Evolutionary conservation across 257 asterid genomes (phyloP), one percentile per base, ranked within the genome.

Genomic region (Solanum pinnatisectum): DNA sequence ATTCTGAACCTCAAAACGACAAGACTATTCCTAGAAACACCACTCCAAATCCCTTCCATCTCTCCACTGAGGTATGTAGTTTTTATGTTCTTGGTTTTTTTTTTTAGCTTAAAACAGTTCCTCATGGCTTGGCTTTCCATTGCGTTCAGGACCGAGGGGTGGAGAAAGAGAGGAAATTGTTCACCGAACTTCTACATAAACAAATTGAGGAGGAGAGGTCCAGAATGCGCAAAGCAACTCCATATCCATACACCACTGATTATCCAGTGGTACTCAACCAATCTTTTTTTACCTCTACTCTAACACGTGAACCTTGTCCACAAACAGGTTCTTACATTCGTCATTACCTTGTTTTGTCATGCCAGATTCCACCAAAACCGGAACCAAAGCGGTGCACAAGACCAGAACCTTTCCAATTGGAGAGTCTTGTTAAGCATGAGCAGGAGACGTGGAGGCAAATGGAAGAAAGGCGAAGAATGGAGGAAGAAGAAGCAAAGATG

Each of bases 231-330:
- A 92, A 87, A 91, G 99, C 99, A 81, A 89, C 89, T 88, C 99
- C 99, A n/a, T 97, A 97, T 93, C 99, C 99, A 83, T 97, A 97
- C 89, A 97, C 99, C 87, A 97, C 99, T 86, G 99, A 97, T 77
- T 97, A 92, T 88, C 99, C 99, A 23, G 97, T 95, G 96, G 99
- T 95, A 93, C 70, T 14, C 36, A 9, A 39, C 84, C 59, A 42
- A 23, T 35, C 63, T 42, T n/a, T 52, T 46, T 27, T 36, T 40
- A 35, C 13, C 46, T 78, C 63, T 67, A 35, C 42, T 84, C 16
- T 76, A 40, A 88, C 33, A 8, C 33, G 6, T 15, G 15, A 0
- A 25, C 1, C n/a, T 20, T 16, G 23, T 35, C 72, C 6, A 14
- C 13, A 40, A 52, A 15, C 65, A n/a, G 44, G 12, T 40, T 42